phyloP scores from a whole-genome alignment of 345 rosid species.

The Citrus mangshanensis region DNA sequence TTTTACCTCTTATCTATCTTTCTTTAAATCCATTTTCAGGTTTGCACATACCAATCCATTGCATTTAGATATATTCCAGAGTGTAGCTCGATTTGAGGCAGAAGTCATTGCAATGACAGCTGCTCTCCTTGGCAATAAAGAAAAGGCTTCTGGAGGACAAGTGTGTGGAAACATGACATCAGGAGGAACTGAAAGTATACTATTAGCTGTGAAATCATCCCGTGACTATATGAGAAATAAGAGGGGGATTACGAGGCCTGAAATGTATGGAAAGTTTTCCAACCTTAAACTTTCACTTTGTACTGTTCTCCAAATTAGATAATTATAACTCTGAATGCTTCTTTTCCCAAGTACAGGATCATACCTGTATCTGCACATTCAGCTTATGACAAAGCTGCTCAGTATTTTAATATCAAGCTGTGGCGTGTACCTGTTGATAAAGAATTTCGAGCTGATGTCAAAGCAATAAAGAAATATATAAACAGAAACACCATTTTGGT shows the following conservation, averaged over 20 bases:
- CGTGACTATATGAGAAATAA: slow-evolving; percentile 89
- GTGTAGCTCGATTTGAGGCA: slow-evolving; percentile 82
- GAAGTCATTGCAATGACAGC: slow-evolving; percentile 99
- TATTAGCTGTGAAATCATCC: slow-evolving; percentile 88
- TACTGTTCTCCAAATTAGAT: slow-evolving; percentile 5
- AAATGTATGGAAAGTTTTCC: slow-evolving; percentile 49
- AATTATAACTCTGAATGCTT: slow-evolving; percentile 14
- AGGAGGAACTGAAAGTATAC: slow-evolving; percentile 96
- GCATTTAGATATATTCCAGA: slow-evolving; percentile 84
- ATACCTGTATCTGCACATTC: slow-evolving; percentile 96
- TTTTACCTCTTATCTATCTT: not conserved
- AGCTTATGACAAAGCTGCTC: slow-evolving; percentile 96
- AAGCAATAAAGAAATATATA: slow-evolving; percentile 56
- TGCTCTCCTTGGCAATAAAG: slow-evolving; percentile 69
- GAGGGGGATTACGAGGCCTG: slow-evolving; percentile 84
- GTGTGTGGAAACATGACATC: slow-evolving; percentile 99
- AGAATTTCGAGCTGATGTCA: slow-evolving; percentile 83
- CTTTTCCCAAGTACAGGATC: slow-evolving; percentile 52
- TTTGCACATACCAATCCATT: slow-evolving; percentile 95
- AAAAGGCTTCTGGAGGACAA: slow-evolving; percentile 71
- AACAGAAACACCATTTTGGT: slow-evolving; percentile 89
- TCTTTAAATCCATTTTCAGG: slow-evolving; percentile 48
- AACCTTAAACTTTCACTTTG: not conserved
- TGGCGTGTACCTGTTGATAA: slow-evolving; percentile 85
- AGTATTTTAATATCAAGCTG: slow-evolving; percentile 89